Evolutionary conservation across 2,329 filamentous ascomycete genomes (phyloP), one percentile per base, ranked within the genome.

Genomic region (Xylariaceae sp.): DNA sequence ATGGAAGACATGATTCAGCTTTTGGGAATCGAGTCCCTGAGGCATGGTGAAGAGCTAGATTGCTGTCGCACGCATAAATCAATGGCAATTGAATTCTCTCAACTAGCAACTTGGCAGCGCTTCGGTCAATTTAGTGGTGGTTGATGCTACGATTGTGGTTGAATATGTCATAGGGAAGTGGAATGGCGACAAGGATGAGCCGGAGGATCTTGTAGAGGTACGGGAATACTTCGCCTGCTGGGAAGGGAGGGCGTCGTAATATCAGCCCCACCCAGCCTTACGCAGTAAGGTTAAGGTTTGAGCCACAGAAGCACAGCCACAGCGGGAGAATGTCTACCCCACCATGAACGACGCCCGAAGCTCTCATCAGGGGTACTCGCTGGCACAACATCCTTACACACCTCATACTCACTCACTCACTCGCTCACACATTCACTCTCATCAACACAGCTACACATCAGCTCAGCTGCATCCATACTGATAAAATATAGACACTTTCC

Each of bases 1-100:
- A 58, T 79, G 73, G 69, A 87, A 85, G 64, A 84, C 77, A 58
- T 75, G 73, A 61, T 73, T 74, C 57, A 85, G 74, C 68, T 74
- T 78, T 69, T 82, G 72, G 60, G 70, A 72, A 66, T 85, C 81
- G 48, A 85, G 78, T 56, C 71, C 66, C 57, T 71, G 68, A 56
- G 76, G 67, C 78, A 80, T 81, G 63, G 49, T 70, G 56, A 6
- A 35, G 54, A 17, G 56, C 35, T 30, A 52, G 39, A 47, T 49
- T 8, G 51, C 45, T 23, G 52, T 49, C 30, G 37, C 51, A 35
- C 18, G 51, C 48, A 60, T 56, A 34, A 37, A 59, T 6, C 35
- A 51, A 17, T 13, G 42, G 42, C 18, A 39, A 45, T 53, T 15
- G n/a, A 15, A 4, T 51, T 13, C 37, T 18, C 17, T 11, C n/a